phyloP scores from a whole-genome alignment of 805 yeast species.

The Zygotorulaspora chibaensis region DNA sequence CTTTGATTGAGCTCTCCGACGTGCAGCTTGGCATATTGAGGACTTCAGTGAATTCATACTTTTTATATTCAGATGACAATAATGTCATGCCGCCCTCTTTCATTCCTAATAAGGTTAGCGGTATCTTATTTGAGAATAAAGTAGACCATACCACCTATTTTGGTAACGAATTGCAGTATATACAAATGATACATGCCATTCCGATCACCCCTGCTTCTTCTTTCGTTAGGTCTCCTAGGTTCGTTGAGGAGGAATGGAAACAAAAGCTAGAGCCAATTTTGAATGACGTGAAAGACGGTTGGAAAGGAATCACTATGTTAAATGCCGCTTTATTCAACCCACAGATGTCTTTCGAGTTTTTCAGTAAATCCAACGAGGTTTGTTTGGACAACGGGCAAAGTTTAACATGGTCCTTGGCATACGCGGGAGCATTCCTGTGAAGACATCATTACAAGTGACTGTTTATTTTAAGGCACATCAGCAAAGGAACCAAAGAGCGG shows the following conservation, averaged over 20 bases:
- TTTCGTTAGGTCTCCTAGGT: slow-evolving; percentile 49
- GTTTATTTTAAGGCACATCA: too few relatives aligned
- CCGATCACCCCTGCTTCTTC: slow-evolving; percentile 69
- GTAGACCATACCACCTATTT: slow-evolving; percentile 71
- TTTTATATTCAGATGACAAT: slow-evolving; percentile 52
- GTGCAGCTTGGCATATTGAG: slow-evolving; percentile 58
- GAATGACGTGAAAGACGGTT: slow-evolving; percentile 54
- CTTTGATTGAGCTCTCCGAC: slow-evolving; percentile 51
- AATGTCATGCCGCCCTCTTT: slow-evolving; percentile 51
- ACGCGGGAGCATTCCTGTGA: slow-evolving; percentile 43
- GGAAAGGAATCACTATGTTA: slow-evolving; percentile 69
- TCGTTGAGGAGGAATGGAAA: slow-evolving; percentile 63
- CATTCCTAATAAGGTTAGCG: slow-evolving; percentile 63
- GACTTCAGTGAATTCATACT: slow-evolving; percentile 50
- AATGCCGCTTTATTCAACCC: slow-evolving; percentile 77
- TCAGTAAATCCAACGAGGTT: slow-evolving; percentile 43
- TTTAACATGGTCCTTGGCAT: slow-evolving; percentile 80
- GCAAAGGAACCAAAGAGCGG: background rate
- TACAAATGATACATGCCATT: slow-evolving; percentile 75
- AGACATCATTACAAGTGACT: too few relatives aligned
- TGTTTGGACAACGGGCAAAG: slow-evolving; percentile 83
- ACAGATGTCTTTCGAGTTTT: slow-evolving; percentile 53
- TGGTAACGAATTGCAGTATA: slow-evolving; percentile 66
- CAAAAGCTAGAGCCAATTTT: slow-evolving; percentile 44
- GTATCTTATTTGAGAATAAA: slow-evolving; percentile 70